phyloP scores from a whole-genome alignment of 768 basidiomycete genomes.

The Psilocybe subaeruginosa region DNA sequence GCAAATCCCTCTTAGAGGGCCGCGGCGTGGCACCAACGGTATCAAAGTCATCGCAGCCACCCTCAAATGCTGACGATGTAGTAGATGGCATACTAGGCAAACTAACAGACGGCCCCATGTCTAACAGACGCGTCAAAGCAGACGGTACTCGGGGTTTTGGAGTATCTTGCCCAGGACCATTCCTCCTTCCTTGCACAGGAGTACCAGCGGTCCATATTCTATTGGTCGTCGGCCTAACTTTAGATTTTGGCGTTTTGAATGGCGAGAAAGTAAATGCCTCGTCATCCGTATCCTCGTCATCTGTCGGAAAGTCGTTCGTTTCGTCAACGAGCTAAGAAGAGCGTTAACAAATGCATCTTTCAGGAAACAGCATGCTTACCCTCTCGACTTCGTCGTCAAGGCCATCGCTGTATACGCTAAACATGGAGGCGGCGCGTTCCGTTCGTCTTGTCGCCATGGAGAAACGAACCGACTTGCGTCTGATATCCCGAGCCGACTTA shows the following conservation, averaged over 20 bases:
- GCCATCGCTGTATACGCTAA: slow-evolving; percentile 20
- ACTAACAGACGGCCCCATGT: slow-evolving; percentile 18
- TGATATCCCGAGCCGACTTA: slow-evolving; percentile 11
- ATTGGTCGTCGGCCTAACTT: slow-evolving; percentile 21
- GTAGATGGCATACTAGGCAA: slow-evolving; percentile 11
- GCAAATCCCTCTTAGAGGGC: slow-evolving; percentile 2
- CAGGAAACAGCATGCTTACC: slow-evolving; percentile 12
- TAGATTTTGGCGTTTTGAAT: slow-evolving; percentile 23
- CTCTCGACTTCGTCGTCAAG: slow-evolving; percentile 26
- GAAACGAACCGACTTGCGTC: slow-evolving; percentile 29
- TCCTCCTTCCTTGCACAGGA: slow-evolving; percentile 20
- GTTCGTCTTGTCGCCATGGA: slow-evolving; percentile 25
- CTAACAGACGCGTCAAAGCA: slow-evolving; percentile 22
- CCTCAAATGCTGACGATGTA: background rate
- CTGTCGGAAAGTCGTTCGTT: slow-evolving; percentile 27
- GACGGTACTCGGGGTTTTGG: slow-evolving; percentile 22
- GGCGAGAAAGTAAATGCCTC: background rate
- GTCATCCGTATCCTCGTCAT: slow-evolving; percentile 19
- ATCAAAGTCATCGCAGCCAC: background rate
- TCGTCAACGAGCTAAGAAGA: slow-evolving; percentile 24
- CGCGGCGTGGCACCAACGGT: slow-evolving; percentile 14
- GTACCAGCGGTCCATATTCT: slow-evolving; percentile 35
- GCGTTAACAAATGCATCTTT: background rate
- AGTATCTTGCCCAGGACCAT: background rate
- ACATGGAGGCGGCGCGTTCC: slow-evolving; percentile 26